Evolutionary conservation across 2,329 filamentous ascomycete genomes (phyloP).

Genomic region (Trichoderma gracile): DNA sequence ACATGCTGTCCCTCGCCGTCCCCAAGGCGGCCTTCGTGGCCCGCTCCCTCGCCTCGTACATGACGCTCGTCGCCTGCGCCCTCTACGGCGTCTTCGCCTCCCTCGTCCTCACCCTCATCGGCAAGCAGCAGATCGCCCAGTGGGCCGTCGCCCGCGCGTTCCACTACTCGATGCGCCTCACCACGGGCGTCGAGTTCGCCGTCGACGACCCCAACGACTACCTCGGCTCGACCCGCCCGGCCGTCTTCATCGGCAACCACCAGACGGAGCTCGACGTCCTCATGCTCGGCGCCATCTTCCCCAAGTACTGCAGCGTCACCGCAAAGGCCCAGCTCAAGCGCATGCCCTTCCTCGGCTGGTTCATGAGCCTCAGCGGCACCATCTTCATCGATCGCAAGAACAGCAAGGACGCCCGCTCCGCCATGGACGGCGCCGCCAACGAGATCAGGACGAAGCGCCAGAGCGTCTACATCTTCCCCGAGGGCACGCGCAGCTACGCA

Average conservation of each 20-base stretch:
- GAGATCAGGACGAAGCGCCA: slow-evolving; percentile 74
- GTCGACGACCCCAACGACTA: slow-evolving; percentile 66
- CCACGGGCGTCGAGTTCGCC: slow-evolving; percentile 76
- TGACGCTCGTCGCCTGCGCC: slow-evolving; percentile 61
- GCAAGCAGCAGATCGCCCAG: slow-evolving; percentile 76
- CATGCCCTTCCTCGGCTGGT: slow-evolving; percentile 88
- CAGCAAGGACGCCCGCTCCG: slow-evolving; percentile 75
- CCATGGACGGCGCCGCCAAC: slow-evolving; percentile 78
- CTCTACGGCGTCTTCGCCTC: slow-evolving; percentile 76
- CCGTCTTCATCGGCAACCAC: slow-evolving; percentile 92
- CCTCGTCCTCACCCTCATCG: slow-evolving; percentile 67
- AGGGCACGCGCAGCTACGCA: slow-evolving; percentile 90
- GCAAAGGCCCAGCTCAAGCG: slow-evolving; percentile 83
- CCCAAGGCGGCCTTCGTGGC: slow-evolving; percentile 67
- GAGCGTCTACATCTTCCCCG: slow-evolving; percentile 84
- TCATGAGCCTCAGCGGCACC: slow-evolving; percentile 82
- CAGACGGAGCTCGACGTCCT: slow-evolving; percentile 95
- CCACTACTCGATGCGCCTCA: slow-evolving; percentile 72
- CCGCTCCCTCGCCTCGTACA: slow-evolving; percentile 66
- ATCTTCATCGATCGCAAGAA: slow-evolving; percentile 96
- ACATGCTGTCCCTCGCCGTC: slow-evolving; percentile 59
- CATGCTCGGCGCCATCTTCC: slow-evolving; percentile 86
- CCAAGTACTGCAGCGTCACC: slow-evolving; percentile 87
- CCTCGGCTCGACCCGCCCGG: slow-evolving; percentile 69
- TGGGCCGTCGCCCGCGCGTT: slow-evolving; percentile 81